Evolutionary conservation across 129 eudicot species (phyloP), one percentile per base, ranked within the genome.

Genomic region (Tagetes patula): DNA sequence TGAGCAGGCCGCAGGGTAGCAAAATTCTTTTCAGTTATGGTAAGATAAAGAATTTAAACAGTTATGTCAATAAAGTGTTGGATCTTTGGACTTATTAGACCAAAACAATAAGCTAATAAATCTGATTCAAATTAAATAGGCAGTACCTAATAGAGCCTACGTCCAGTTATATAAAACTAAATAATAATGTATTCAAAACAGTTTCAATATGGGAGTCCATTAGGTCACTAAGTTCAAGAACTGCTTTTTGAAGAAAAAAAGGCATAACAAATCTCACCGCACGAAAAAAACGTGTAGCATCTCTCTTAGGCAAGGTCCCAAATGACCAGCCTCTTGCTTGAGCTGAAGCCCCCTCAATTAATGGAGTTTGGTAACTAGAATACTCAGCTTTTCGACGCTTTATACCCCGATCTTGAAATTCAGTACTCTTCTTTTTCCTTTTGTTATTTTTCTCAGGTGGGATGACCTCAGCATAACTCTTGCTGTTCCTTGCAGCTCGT

Each of bases 261-360:
- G 30, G 42, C 31, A 71, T 27, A 39, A 14, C 8, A n/a, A 81
- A 67, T 59, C 92, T 91, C 69, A 95, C 99, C 67, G 93, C 95
- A 53, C 96, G 92, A 40, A 71, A 84, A 78, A 90, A 95, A 5
- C 99, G 99, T 53, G 97, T 81, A 52, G 99, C 99, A n/a, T 95
- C 99, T 88, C 97, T 88, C 71, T 95, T 95, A 49, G 99, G 82
- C 73, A 95, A 81, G 81, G 82, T 88, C 64, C 99, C 99, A 79
- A 75, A 88, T 12, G 99, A 88, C 99, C 99, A 95, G 27, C 89
- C 91, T 84, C 99, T 90, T 50, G 81, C 87, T 85, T 90, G 99
- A 66, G 99, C 97, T 73, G 91, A 69, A 68, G 99, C 86, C 63
- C 99, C 99, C 65, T 90, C 99, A 80, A 91, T 76, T 75, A 88